These are phyloP conservation scores for Dryadomyces quercivorus DNA, from an alignment of 2,329 filamentous ascomycete species.

Conservation along the genomic window DNA sequence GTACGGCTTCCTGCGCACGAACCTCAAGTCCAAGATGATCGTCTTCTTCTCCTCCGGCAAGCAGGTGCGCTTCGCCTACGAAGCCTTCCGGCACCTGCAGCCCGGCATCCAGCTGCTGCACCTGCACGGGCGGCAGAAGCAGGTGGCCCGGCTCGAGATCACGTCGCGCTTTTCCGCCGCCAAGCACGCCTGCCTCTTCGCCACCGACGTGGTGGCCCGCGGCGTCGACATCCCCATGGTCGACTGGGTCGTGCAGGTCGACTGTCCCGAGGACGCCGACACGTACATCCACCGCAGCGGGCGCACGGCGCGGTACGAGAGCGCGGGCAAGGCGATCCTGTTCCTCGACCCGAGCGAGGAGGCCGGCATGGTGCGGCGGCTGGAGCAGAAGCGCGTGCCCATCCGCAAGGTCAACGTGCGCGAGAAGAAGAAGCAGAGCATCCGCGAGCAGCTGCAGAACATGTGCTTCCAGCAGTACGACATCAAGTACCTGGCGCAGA, in stretches of 20 bases:
- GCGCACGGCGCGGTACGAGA: slow-evolving; percentile 85
- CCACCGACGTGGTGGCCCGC: slow-evolving; percentile 87
- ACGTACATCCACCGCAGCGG: slow-evolving; percentile 97
- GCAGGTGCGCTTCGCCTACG: slow-evolving; percentile 91
- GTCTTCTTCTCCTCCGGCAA: slow-evolving; percentile 94
- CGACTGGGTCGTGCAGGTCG: slow-evolving; percentile 98
- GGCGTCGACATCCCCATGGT: slow-evolving; percentile 94
- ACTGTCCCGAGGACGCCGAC: slow-evolving; percentile 91
- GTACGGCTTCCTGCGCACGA: slow-evolving; percentile 83
- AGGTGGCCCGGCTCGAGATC: slow-evolving; percentile 76
- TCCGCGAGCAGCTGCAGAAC: slow-evolving; percentile 76
- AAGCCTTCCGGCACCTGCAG: slow-evolving; percentile 83
- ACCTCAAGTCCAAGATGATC: slow-evolving; percentile 86
- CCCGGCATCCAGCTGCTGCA: slow-evolving; percentile 89
- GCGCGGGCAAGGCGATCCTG: slow-evolving; percentile 73
- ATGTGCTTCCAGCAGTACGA: slow-evolving; percentile 95
- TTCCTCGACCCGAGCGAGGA: slow-evolving; percentile 92
- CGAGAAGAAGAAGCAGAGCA: slow-evolving; percentile 77
- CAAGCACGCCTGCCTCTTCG: slow-evolving; percentile 79
- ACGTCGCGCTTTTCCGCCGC: slow-evolving; percentile 71
- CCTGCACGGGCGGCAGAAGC: slow-evolving; percentile 88
- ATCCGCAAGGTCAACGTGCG: slow-evolving; percentile 78
- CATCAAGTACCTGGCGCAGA: slow-evolving; percentile 89
- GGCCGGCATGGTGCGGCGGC: slow-evolving; percentile 71
- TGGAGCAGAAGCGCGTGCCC: slow-evolving; percentile 82